Percentiles rank a stretch among this genome's conserved stretches.
Conservation (phyloP, 352 stramenopile species). For the Globisporangium alternatum region DNA sequence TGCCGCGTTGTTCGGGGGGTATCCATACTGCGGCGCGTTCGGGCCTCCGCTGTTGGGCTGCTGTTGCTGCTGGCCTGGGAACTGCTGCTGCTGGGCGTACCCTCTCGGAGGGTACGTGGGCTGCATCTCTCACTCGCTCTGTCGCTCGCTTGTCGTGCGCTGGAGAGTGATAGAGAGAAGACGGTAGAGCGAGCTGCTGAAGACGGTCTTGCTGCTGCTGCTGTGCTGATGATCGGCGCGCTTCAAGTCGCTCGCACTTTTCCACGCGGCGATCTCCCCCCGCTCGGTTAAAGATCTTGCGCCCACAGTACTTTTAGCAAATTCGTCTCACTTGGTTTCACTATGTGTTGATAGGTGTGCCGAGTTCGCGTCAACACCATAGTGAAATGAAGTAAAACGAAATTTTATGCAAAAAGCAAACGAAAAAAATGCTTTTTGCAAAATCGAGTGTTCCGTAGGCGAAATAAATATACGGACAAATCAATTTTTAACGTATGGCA, state of each 20-base stretch:
- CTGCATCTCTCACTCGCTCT: constrained; percentile 24
- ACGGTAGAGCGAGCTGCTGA: not conserved
- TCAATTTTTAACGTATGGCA: too few relatives aligned
- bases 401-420: too few relatives aligned
- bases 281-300: not conserved
- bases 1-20: constrained; percentile 9
- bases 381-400: too few relatives aligned
- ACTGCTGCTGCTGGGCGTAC: constrained; percentile 24
- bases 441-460: not conserved
- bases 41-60: constrained; percentile 24
- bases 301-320: too few relatives aligned
- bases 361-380: too few relatives aligned
- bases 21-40: constrained; percentile 10
- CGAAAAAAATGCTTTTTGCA: not conserved
- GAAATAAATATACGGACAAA: not conserved
- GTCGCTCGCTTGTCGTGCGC: not conserved
- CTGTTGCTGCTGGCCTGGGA: constrained; percentile 22
- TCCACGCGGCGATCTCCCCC: constrained; percentile 17
- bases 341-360: too few relatives aligned
- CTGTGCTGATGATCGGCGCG: not conserved
- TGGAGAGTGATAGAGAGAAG: not conserved
- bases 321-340: too few relatives aligned
- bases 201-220: not conserved
- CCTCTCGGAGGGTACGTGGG: constrained; percentile 43
- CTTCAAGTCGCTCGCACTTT: constrained; percentile 11